These are phyloP conservation scores for Nemania bipapillata DNA, from an alignment of 2,329 filamentous ascomycete species.

Conservation along the genomic window DNA sequence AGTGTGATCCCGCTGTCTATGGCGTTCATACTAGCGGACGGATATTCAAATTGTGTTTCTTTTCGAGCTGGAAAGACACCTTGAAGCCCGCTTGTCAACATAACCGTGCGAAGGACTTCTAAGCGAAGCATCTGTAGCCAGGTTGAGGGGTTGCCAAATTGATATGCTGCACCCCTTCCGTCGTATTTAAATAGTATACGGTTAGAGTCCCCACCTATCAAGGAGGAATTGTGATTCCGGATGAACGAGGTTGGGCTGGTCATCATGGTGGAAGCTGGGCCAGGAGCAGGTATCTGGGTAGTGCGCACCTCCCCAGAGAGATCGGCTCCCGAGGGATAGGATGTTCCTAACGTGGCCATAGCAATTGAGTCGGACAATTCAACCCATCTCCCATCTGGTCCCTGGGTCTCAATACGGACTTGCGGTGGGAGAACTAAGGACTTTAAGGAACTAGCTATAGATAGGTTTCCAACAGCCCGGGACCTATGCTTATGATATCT, in stretches of 20 bases:
- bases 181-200: not conserved
- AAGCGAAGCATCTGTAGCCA: constrained; percentile 10
- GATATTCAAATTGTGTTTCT: too few relatives aligned
- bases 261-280: too few relatives aligned
- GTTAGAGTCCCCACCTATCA: too few relatives aligned
- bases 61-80: too few relatives aligned
- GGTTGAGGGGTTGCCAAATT: not conserved
- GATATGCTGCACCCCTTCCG: not conserved
- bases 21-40: too few relatives aligned
- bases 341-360: not conserved
- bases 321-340: too few relatives aligned
- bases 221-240: too few relatives aligned
- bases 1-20: too few relatives aligned
- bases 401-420: constrained; percentile 5
- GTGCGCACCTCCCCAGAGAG: too few relatives aligned
- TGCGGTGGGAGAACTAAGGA: not conserved
- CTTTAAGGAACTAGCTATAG: not conserved
- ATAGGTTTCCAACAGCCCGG: too few relatives aligned
- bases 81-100: not conserved
- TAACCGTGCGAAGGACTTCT: not conserved
- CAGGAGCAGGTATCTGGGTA: too few relatives aligned
- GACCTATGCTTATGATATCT: not conserved
- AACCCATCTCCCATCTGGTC: not conserved
- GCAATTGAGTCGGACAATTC: not conserved
- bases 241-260: too few relatives aligned